phyloP scores from a whole-genome alignment of 257 asterid genomes.

The Avicennia marina region DNA sequence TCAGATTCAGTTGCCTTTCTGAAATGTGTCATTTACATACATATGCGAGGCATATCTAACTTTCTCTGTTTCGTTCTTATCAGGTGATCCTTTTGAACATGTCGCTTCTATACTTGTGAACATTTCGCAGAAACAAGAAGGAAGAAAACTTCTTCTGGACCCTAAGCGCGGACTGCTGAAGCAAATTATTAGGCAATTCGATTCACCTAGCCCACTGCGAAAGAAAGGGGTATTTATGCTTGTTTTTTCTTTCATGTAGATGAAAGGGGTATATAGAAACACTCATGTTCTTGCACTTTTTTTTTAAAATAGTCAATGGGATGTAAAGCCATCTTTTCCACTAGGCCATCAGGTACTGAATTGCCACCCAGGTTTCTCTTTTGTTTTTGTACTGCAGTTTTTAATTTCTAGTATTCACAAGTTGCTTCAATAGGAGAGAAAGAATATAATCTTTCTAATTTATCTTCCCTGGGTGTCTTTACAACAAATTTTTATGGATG shows the following conservation, averaged over 20 bases:
- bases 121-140: constrained; percentile 77
- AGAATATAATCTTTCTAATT: too few species aligned
- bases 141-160: constrained; percentile 84
- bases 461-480: too few species aligned
- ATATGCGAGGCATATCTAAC: not conserved
- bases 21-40: not conserved
- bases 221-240: constrained; percentile 72
- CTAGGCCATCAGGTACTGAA: too few species aligned
- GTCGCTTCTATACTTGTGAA: constrained; percentile 92
- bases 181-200: constrained; percentile 85
- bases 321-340: too few species aligned
- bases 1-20: constrained; percentile 11
- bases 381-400: too few species aligned
- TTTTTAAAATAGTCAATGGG: too few species aligned
- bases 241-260: not conserved
- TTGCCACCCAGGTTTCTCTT: too few species aligned
- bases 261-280: too few species aligned
- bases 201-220: constrained; percentile 64
- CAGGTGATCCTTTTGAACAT: constrained; percentile 89
- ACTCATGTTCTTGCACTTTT: too few species aligned
- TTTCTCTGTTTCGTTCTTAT: constrained; percentile 1
- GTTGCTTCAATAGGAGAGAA: too few species aligned
- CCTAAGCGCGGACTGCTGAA: constrained; percentile 82
- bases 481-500: too few species aligned
- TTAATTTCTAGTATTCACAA: too few species aligned